Evolutionary conservation across 768 basidiomycete genomes (phyloP), one percentile per base, ranked within the genome.

Genomic region (Trametes elegans): DNA sequence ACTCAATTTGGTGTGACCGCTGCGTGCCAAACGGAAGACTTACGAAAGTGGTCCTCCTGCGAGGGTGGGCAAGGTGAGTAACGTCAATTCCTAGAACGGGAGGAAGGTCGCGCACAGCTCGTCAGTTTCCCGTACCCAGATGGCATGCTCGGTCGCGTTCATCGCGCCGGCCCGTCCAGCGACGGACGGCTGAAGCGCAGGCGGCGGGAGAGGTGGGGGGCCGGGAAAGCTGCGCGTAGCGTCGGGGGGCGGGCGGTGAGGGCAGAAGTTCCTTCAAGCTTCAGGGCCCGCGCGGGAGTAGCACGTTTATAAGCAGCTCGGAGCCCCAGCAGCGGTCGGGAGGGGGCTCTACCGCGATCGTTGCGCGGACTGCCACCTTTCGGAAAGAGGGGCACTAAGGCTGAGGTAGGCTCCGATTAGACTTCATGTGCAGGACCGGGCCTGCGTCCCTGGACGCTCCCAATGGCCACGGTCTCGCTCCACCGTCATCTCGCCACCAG

Each of bases 31-130:
- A 23, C 26, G 11, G 16, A 24, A 16, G 7, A 34, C 56, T 47
- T 35, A 58, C 57, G 41, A 52, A 53, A n/a, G 57, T 58, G 18
- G 35, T 53, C 46, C 40, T 38, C 49, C 56, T 57, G 36, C 13
- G n/a, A n/a, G n/a, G n/a, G n/a, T n/a, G n/a, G n/a, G n/a, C n/a
- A n/a, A n/a, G n/a, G n/a, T n/a, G n/a, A n/a, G n/a, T n/a, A n/a
- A n/a, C n/a, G n/a, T n/a, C n/a, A n/a, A n/a, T n/a, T n/a, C n/a
- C n/a, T n/a, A n/a, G n/a, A n/a, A n/a, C n/a, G n/a, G n/a, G n/a
- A 8, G 13, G 34, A 7, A 6, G 21, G 10, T 21, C 24, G 23
- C 54, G 41, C 29, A 55, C 48, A 57, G 23, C 49, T 57, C 42
- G 14, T 38, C 14, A 7, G 18, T 34, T 35, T 57, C 55, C 42